Evolutionary conservation across 148 eudicot genomes (phyloP).

Genomic region (Limonium bicolor): DNA sequence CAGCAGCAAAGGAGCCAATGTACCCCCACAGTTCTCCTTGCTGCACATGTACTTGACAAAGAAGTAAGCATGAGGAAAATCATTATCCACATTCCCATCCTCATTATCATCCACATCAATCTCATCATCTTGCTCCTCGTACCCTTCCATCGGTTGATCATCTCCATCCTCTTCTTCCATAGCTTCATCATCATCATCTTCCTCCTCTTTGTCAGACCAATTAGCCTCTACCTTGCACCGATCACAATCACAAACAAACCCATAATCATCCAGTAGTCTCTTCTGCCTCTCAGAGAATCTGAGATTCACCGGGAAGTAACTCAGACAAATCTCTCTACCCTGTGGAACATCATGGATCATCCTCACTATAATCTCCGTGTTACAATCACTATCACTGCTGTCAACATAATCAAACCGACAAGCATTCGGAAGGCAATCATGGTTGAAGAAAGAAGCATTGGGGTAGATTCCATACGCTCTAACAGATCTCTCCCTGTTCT

Average conservation of each 20-base stretch:
- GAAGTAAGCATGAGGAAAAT: constrained; percentile 90
- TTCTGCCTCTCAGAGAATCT: constrained; percentile 47
- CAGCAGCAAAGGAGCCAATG: constrained; percentile 85
- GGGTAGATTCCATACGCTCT: constrained; percentile 87
- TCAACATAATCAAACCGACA: constrained; percentile 89
- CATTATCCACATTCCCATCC: constrained; percentile 20
- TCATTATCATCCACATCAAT: constrained; percentile 7
- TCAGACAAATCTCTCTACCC: constrained; percentile 72
- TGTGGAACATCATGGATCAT: constrained; percentile 61
- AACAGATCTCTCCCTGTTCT: constrained; percentile 43
- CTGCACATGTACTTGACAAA: constrained; percentile 75
- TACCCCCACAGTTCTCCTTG: constrained; percentile 64
- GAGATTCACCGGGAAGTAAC: constrained; percentile 80
- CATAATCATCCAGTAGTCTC: constrained; percentile 71
- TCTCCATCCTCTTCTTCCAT: constrained; percentile 22
- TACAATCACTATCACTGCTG: constrained; percentile 13
- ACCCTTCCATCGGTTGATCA: constrained; percentile 10
- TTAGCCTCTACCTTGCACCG: constrained; percentile 82
- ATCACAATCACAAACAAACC: constrained; percentile 66
- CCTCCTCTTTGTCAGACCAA: constrained; percentile 69
- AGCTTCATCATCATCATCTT: constrained; percentile 22
- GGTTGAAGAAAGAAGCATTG: constrained; percentile 71
- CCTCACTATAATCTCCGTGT: constrained; percentile 58
- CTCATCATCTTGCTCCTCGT: constrained; percentile 13
- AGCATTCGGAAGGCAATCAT: constrained; percentile 91